A percentile compares a stretch with the other conserved stretches of the same genome.
Conservation (phyloP, 306 rosid genomes). For the Glycyrrhiza uralensis region DNA sequence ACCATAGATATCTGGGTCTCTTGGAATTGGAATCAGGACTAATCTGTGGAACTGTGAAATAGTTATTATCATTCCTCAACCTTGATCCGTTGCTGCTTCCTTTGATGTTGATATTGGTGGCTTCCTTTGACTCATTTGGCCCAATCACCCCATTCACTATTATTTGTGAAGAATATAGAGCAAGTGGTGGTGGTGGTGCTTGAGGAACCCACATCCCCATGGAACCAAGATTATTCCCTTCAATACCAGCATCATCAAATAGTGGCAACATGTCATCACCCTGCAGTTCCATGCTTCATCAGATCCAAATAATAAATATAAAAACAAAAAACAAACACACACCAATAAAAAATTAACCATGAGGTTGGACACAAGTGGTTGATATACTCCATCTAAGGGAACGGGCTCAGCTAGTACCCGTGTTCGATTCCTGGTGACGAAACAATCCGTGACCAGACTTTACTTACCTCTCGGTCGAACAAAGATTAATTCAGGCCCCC, state of each 20-base stretch:
- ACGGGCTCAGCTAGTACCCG: too few relatives aligned
- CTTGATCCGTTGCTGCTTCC: constrained; percentile 33
- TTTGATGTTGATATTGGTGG: constrained; percentile 26
- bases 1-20: constrained; percentile 61
- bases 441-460: too few relatives aligned
- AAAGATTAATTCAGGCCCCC: too few relatives aligned
- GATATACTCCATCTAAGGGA: too few relatives aligned
- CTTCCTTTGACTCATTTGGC: constrained; percentile 42
- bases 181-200: constrained; percentile 45
- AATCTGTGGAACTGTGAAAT: constrained; percentile 84
- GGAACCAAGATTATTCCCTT: constrained; percentile 26
- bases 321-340: not conserved
- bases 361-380: too few relatives aligned
- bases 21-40: constrained; percentile 49
- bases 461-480: too few relatives aligned
- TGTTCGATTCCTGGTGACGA: too few relatives aligned
- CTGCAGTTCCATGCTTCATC: constrained; percentile 26
- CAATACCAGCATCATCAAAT: constrained; percentile 45
- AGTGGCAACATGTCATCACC: constrained; percentile 33
- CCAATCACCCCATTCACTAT: constrained; percentile 23
- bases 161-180: constrained; percentile 26
- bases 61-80: constrained; percentile 59
- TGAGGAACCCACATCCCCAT: constrained; percentile 77
- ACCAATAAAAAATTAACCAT: too few relatives aligned
- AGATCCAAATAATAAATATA: constrained; percentile 4